Base-by-base conservation (phyloP, 805 yeast genomes). In the Zygoascus ofunaensis region DNA sequence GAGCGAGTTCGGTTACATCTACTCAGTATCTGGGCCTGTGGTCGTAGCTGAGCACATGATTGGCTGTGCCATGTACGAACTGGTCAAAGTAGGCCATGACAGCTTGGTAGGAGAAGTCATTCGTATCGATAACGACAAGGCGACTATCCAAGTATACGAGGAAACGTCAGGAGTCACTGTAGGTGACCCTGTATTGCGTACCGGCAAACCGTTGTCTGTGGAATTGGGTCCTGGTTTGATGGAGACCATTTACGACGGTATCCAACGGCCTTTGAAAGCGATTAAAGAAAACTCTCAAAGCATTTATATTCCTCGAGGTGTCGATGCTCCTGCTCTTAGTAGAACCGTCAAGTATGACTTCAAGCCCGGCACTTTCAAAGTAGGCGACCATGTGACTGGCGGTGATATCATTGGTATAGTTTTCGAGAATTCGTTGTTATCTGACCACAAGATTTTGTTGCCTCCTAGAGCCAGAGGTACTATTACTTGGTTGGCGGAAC, bases 401-500 rank as follows among this genome's bases (percentile, higher is more conserved):
- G 99, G 99, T 71, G 97, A 92, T 64, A 87, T 90, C 58, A 86
- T 85, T 61, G 99, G 97, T 61, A 75, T 86, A 42, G 83, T 87
- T 49, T 90, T 77, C 61, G 99, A 92, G 71, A 92, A 92, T 72
- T 90, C 97, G 12, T 74, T 92, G 57, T 71, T 92, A 52, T 77
- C 81, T 49, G 94, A 89, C 69, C 98, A 92, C 71, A 87, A 87
- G 70, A 89, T 92, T 59, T 70, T 92, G 61, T 73, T 92, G 54
- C 98, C 99, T 37, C 99, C 99, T 63, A 83, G 95, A 68, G 97
- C 97, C 19, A 81, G 96, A 68, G 99, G 99, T 76, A 90, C 97
- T 32, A 79, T 92, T 59, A 83, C 90, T 48, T 78, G 82, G 60
- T 75, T 92, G 57, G 96, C 97, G 42, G 80, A 76, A 58, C 76